A percentile compares a stretch with the other conserved stretches of the same genome.
These are phyloP conservation scores for Euclidium syriacum DNA, from an alignment of 345 rosid species.

Conservation along the genomic window DNA sequence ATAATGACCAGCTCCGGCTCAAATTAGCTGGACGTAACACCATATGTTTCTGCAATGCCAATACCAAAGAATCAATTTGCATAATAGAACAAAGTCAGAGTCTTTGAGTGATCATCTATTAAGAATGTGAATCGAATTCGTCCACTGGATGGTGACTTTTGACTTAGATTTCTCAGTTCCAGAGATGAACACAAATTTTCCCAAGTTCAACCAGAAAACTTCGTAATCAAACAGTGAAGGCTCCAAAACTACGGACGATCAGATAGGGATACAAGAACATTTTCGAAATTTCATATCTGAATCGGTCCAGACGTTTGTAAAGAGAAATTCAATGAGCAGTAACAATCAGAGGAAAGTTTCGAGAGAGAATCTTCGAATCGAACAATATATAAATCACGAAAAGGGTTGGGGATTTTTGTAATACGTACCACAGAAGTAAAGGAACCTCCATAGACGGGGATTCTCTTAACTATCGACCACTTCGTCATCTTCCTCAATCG, in stretches of 20 bases:
- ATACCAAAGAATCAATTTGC: background rate
- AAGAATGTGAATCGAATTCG: background rate
- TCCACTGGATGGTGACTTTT: background rate
- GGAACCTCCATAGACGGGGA: conserved; percentile 10
- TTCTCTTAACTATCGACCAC: conserved; percentile 28
- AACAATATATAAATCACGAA: background rate
- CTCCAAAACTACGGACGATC: background rate
- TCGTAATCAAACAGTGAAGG: background rate
- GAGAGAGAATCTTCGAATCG: conserved; percentile 14
- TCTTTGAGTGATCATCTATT: background rate
- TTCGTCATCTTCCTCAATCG: conserved; percentile 24
- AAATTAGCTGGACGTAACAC: conserved; percentile 33
- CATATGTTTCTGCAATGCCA: conserved; percentile 46
- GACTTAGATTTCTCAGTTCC: background rate
- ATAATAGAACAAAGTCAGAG: background rate
- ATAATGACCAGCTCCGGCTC: conserved; percentile 24
- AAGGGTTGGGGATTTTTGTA: background rate
- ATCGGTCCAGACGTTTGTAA: background rate
- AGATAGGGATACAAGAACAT: background rate
- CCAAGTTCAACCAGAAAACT: background rate
- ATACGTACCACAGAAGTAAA: conserved; percentile 11
- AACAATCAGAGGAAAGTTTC: background rate
- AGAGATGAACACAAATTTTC: background rate
- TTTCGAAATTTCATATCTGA: background rate
- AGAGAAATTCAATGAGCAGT: background rate